Evolutionary conservation across 805 yeast species (phyloP).

Genomic region (Sungouiella thailandica): DNA sequence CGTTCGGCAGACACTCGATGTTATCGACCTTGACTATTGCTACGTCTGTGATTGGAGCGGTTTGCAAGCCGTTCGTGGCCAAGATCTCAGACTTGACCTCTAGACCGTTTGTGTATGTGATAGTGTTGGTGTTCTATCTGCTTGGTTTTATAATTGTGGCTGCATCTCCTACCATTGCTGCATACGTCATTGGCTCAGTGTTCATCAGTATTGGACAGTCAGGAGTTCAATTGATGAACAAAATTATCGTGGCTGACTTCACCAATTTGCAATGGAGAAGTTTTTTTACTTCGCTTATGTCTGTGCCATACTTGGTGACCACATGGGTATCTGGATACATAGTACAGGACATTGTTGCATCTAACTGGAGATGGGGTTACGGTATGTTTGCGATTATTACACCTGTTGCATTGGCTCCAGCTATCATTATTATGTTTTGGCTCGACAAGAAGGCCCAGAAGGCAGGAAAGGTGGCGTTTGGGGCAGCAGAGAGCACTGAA

Average conservation of each 20-base stretch:
- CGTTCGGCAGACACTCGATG: slow-evolving; percentile 35
- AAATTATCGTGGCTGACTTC: slow-evolving; percentile 32
- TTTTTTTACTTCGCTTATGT: slow-evolving; percentile 25
- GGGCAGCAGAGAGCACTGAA: neutral
- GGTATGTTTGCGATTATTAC: slow-evolving; percentile 45
- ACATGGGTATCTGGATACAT: slow-evolving; percentile 6
- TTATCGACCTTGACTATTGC: slow-evolving; percentile 36
- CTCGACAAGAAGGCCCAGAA: neutral
- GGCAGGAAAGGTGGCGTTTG: neutral
- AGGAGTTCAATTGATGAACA: slow-evolving; percentile 31
- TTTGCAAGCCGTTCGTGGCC: slow-evolving; percentile 35
- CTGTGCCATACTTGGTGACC: slow-evolving; percentile 27
- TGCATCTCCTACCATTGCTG: slow-evolving; percentile 26
- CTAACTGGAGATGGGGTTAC: slow-evolving; percentile 49
- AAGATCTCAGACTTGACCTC: slow-evolving; percentile 38
- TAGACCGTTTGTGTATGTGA: slow-evolving; percentile 32
- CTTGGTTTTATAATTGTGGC: slow-evolving; percentile 34
- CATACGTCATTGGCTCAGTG: slow-evolving; percentile 33
- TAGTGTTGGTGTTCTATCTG: slow-evolving; percentile 26
- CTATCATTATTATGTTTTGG: slow-evolving; percentile 21
- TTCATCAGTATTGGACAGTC: slow-evolving; percentile 33
- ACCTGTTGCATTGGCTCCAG: slow-evolving; percentile 36
- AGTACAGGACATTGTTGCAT: slow-evolving; percentile 15
- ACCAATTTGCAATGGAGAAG: slow-evolving; percentile 37
- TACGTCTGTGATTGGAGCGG: slow-evolving; percentile 32